Percentiles rank a stretch among this genome's conserved stretches.
phyloP scores from a whole-genome alignment of 1,284 basidiomycete genomes.

The Amylostereum areolatum region DNA sequence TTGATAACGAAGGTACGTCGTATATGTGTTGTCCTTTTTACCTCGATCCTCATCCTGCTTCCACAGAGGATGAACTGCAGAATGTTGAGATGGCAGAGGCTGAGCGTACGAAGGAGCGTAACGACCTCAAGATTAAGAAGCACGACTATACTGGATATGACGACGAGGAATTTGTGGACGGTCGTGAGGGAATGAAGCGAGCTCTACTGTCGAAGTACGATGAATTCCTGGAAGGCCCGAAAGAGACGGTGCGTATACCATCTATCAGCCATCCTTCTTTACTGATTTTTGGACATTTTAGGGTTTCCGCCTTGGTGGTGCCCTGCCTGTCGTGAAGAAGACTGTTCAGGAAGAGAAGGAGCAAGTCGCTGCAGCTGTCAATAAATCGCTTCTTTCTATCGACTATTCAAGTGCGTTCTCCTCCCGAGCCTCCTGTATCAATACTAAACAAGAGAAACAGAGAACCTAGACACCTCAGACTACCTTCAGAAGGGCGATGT shows the following conservation, averaged over 20 bases:
- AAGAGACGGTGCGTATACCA: conserved; percentile 49
- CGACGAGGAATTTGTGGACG: conserved; percentile 85
- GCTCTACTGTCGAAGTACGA: conserved; percentile 94
- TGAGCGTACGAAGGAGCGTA: conserved; percentile 72
- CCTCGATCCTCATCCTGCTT: background rate
- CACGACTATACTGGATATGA: conserved; percentile 94
- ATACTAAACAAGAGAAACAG: conserved; percentile 33
- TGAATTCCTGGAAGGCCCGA: conserved; percentile 70
- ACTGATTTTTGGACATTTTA: conserved; percentile 23
- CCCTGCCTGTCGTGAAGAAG: conserved; percentile 31
- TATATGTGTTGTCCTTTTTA: conserved; percentile 1
- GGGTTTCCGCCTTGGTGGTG: conserved; percentile 77
- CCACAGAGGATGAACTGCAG: conserved; percentile 91
- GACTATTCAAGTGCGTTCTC: conserved; percentile 80
- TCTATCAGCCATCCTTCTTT: conserved; percentile 3
- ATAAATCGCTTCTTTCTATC: conserved; percentile 79
- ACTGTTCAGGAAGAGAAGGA: conserved; percentile 43
- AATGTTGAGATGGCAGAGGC: conserved; percentile 90
- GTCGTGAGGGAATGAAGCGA: conserved; percentile 71
- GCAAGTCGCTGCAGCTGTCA: conserved; percentile 57
- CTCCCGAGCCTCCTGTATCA: background rate
- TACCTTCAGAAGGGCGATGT: conserved; percentile 89
- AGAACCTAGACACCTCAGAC: conserved; percentile 83
- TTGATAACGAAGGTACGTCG: conserved; percentile 81
- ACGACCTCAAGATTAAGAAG: conserved; percentile 85